Base-by-base conservation (phyloP, 495 filamentous ascomycete genomes). In the Penicillium waksmanii region DNA sequence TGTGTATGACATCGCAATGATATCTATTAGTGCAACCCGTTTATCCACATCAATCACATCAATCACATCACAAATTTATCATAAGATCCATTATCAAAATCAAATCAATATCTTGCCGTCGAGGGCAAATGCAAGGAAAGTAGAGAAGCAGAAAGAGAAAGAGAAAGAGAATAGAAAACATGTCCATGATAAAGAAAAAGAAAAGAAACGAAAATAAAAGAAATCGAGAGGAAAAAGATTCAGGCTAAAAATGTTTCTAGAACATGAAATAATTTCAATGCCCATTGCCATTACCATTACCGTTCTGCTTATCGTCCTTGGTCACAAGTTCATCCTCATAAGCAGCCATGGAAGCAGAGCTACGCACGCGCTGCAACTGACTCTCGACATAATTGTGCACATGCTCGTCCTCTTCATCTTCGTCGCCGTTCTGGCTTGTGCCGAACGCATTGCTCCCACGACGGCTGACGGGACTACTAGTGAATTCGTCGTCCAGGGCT, bases 301-400 rank as follows among this genome's bases (percentile, higher is more conserved):
- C 40, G 7, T 76, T 75, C 46, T 66, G 62, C 17, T 58, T 60
- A 4, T 77, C 76, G 3, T 62, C 71, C 67, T 80, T 77, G 31
- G 83, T 77, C 66, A 85, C 83, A 56, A 87, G 80, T 67, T 89
- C 86, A 71, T 87, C 85, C 50, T 85, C 82, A 53, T 84, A 84
- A 36, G 72, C 74, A 23, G 74, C 81, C 46, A 79, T 74, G 33
- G 75, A 80, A 31, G 73, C 73, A 15, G 82, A 74, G 56, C 83
- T 85, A 25, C 80, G 74, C 17, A 92, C 84, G 38, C 84, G 78
- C 67, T 87, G 76, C 56, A 94, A 67, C 72, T 92, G 87, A 58
- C 87, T 82, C 35, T 78, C 83, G 36, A 95, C 87, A 65, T 94
- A 93, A 31, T 83, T 79, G 46, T 85, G 81, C 21, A 93, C 74